Conservation (phyloP, 169 alveolate species). For the Cryptosporidium muris region DNA sequence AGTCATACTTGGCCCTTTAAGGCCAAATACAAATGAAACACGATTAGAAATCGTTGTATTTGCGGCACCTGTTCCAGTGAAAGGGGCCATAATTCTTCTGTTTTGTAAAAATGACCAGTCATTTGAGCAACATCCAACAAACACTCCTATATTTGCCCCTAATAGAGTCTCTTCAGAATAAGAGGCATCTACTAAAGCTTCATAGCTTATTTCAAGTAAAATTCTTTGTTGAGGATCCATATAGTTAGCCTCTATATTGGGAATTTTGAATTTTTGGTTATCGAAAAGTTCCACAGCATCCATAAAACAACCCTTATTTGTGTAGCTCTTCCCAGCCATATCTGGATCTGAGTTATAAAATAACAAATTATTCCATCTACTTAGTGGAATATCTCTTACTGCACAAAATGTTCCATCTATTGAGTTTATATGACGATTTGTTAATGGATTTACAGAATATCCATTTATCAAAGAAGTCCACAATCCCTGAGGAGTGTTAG, state of each 20-base stretch:
- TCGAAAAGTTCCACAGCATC: conserved; percentile 66
- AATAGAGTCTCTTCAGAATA: conserved; percentile 46
- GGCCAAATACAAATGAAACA: conserved; percentile 47
- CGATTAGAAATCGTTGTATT: conserved; percentile 43
- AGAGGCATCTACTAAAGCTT: conserved; percentile 13
- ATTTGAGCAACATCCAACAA: conserved; percentile 76
- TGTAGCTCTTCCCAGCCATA: not conserved
- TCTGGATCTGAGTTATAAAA: conserved; percentile 26
- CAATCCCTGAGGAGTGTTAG: conserved; percentile 12
- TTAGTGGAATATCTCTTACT: conserved; percentile 28
- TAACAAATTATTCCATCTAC: conserved; percentile 40
- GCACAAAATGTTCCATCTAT: conserved; percentile 19
- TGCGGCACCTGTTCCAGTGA: conserved; percentile 60
- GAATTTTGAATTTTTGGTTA: conserved; percentile 72
- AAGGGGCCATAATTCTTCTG: conserved; percentile 22
- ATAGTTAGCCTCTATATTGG: conserved; percentile 39
- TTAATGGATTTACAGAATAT: conserved; percentile 58
- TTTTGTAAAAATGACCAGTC: conserved; percentile 73
- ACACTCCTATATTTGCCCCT: conserved; percentile 72
- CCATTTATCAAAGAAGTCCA: conserved; percentile 54
- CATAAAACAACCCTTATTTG: conserved; percentile 30
- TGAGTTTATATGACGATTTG: conserved; percentile 9
- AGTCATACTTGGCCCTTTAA: conserved; percentile 60
- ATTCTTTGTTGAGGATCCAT: conserved; percentile 68
- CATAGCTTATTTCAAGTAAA: conserved; percentile 13